Conservation (phyloP, 1,284 basidiomycete species). For the Cutaneotrichosporon dermatis region DNA sequence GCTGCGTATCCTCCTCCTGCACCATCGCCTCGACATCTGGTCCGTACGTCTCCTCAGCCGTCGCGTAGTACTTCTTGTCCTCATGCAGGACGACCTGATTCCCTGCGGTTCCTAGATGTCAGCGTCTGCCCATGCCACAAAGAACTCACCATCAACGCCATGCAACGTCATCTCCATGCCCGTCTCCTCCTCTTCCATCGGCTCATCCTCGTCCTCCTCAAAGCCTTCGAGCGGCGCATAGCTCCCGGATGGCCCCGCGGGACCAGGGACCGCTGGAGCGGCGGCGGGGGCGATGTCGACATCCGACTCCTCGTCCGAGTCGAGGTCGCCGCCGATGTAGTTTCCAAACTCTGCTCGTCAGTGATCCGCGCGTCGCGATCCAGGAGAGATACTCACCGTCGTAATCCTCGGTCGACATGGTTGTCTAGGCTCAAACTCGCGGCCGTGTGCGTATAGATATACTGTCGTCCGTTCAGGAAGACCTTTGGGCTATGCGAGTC, state of each 20-base stretch:
- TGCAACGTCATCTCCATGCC: slow-evolving; percentile 44
- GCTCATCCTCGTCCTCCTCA: slow-evolving; percentile 39
- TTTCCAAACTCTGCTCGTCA: slow-evolving; percentile 66
- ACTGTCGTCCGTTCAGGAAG: neutral
- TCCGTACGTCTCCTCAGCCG: slow-evolving; percentile 87
- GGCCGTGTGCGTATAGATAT: neutral
- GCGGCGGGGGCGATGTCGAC: slow-evolving; percentile 28
- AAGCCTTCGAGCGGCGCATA: slow-evolving; percentile 49
- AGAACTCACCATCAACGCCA: slow-evolving; percentile 41
- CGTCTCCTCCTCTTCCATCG: slow-evolving; percentile 35
- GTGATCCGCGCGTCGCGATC: neutral
- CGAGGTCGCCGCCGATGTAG: slow-evolving; percentile 88
- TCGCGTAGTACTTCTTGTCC: slow-evolving; percentile 97
- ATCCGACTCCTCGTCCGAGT: slow-evolving; percentile 70
- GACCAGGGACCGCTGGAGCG: slow-evolving; percentile 32
- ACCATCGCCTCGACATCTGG: slow-evolving; percentile 92
- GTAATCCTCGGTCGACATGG: slow-evolving; percentile 50
- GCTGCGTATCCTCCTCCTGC: slow-evolving; percentile 97
- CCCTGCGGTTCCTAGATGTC: slow-evolving; percentile 35
- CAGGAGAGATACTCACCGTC: slow-evolving; percentile 31
- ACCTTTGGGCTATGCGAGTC: neutral
- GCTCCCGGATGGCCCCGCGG: slow-evolving; percentile 30
- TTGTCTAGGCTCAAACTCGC: neutral
- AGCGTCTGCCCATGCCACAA: neutral
- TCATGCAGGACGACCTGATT: slow-evolving; percentile 92